Evolutionary conservation across 1,139 yeast species (phyloP).

Genomic region (Diutina neorugosa): DNA sequence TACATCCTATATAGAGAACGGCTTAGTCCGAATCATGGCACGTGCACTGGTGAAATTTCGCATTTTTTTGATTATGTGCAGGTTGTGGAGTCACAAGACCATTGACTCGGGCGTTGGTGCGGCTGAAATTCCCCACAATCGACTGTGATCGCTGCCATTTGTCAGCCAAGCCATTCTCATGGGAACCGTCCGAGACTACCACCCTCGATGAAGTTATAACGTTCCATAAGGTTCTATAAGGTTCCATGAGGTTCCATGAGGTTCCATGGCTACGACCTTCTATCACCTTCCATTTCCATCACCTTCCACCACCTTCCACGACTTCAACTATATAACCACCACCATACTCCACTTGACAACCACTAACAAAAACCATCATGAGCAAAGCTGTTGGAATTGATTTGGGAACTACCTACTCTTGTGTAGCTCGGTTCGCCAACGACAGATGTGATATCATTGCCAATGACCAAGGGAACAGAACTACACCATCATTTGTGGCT

Average conservation of each 20-base stretch:
- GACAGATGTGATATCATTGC: constrained; percentile 72
- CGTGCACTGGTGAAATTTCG: background rate
- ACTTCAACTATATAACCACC: no score
- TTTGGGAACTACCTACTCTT: constrained; percentile 6
- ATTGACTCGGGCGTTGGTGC: background rate
- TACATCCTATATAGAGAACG: background rate
- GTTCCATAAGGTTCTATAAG: no score
- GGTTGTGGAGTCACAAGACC: background rate
- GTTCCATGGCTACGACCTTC: no score
- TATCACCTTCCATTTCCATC: no score
- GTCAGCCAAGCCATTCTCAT: no score
- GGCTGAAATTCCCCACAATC: no score
- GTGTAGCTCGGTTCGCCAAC: constrained; percentile 81
- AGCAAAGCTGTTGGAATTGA: constrained; percentile 2
- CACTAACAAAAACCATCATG: background rate
- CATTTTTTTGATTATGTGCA: background rate
- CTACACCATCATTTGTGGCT: constrained; percentile 85
- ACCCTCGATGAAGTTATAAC: no score
- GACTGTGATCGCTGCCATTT: no score
- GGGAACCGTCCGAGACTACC: no score
- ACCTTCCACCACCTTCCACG: no score
- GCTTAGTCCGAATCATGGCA: background rate
- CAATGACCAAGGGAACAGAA: constrained; percentile 92
- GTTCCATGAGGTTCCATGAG: no score
- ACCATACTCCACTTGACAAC: no score